Evolutionary conservation across 1,139 yeast species (phyloP), one percentile per base, ranked within the genome.

Genomic region (Yamadazyma blattariae): DNA sequence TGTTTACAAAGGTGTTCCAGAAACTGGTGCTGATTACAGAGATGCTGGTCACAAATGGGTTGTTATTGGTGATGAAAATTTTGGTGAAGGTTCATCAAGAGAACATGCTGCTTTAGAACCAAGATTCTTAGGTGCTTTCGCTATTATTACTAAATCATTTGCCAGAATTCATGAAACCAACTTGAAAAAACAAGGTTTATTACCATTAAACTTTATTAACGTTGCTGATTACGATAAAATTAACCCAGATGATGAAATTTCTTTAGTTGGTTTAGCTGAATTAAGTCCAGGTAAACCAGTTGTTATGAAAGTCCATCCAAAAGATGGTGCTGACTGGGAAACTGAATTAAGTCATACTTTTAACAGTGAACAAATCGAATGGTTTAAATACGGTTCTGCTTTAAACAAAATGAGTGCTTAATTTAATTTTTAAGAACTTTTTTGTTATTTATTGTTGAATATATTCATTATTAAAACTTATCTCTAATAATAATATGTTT

Each of bases 311-410:
- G 92, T 92, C 54, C 92, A 87, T 71, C 95, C 97, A 61, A 75
- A 81, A 73, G 69, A 82, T 46, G 96, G 96, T 59, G 75, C 63
- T 48, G 71, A 88, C 46, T 90, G 96, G 96, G 84, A 82, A 57
- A 73, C 92, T 58, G 82, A 79, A 72, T 84, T 90, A 67, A 77
- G 95, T 45, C 98, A 92, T 79, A 92, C 98, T 49, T 92, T 86
- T 79, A 92, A 92, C 78, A 48, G 62, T 47, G 97, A 92, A 74
- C 98, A 92, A 79, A 83, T 92, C 62, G 97, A 88, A 65, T 92
- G 98, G 98, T 92, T 92, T 87, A 90, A 86, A 80, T 79, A 85
- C 58, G 98, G 98, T 77, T 89, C 97, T 56, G 98, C 98, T 64
- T 82, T 92, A 74, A 92, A 92, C 86, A 87, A 84, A 79, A 90